Percentiles rank a stretch among this genome's conserved stretches.
Conservation (phyloP, 176 grass and related monocot species). For the Guadua angustifolia region DNA sequence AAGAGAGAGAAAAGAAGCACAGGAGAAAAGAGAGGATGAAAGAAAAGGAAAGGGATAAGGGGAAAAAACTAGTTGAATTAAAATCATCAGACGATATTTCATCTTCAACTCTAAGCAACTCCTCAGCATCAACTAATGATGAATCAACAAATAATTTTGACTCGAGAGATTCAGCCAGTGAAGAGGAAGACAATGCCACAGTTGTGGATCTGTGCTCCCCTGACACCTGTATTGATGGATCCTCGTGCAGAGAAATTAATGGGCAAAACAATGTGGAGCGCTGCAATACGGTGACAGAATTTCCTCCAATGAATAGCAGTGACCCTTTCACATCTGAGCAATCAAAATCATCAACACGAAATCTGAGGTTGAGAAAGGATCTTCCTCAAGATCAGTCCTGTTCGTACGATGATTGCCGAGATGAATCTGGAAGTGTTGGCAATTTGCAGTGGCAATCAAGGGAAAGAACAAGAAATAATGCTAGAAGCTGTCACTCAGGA, state of each 20-base stretch:
- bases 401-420: constrained; percentile 49
- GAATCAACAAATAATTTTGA: constrained; percentile 50
- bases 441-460: constrained; percentile 53
- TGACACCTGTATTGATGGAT: constrained; percentile 37
- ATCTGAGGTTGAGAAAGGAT: constrained; percentile 66
- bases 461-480: constrained; percentile 60
- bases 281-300: constrained; percentile 41
- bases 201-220: constrained; percentile 28
- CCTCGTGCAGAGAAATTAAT: constrained; percentile 33
- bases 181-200: constrained; percentile 48
- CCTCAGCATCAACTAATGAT: constrained; percentile 42
- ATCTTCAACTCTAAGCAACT: constrained; percentile 50
- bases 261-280: constrained; percentile 31
- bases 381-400: constrained; percentile 48
- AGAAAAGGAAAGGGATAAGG: constrained; percentile 79
- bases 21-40: constrained; percentile 93
- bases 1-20: constrained; percentile 94
- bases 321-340: constrained; percentile 60
- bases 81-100: constrained; percentile 48
- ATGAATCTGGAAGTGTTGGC: constrained; percentile 50
- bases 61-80: constrained; percentile 47
- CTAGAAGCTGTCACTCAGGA: constrained; percentile 46
- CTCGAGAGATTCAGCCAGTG: constrained; percentile 56
- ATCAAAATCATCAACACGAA: constrained; percentile 62
- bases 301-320: constrained; percentile 41